Conservation (phyloP, 2,329 filamentous ascomycete genomes). For the Colletotrichum sp. region DNA sequence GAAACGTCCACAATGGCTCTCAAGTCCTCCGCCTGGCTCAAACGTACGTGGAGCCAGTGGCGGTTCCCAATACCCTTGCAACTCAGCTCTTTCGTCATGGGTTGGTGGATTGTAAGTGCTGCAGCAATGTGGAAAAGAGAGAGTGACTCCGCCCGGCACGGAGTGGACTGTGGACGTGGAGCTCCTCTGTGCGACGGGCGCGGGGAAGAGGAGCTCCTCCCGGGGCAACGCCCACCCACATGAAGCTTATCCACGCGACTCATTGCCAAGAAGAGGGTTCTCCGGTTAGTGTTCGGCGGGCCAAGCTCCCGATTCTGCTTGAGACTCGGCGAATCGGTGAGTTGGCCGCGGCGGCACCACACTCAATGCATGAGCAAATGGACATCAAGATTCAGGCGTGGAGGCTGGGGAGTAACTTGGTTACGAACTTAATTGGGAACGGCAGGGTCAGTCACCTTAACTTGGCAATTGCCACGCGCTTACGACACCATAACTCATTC, state of each 20-base stretch:
- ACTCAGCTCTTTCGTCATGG: neutral
- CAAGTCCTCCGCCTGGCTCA: neutral
- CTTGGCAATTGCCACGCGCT: neutral
- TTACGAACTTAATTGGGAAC: neutral
- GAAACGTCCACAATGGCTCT: neutral
- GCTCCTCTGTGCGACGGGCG: neutral
- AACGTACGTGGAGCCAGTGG: neutral
- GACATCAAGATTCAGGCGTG: neutral
- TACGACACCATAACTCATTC: fast-evolving
- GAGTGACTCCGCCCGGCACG: neutral
- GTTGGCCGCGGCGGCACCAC: neutral
- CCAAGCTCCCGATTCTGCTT: neutral
- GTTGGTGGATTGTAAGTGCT: neutral
- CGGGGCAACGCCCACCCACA: neutral
- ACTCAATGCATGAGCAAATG: neutral
- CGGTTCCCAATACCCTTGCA: neutral
- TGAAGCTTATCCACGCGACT: neutral
- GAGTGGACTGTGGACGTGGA: conserved; percentile 3
- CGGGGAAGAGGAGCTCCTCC: neutral
- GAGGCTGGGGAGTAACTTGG: neutral
- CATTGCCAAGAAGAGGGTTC: neutral
- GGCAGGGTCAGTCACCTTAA: neutral
- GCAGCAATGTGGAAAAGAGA: neutral
- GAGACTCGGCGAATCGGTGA: neutral
- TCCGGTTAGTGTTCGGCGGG: neutral